phyloP scores from a whole-genome alignment of 1,284 basidiomycete genomes.

The Boletellus sp. region DNA sequence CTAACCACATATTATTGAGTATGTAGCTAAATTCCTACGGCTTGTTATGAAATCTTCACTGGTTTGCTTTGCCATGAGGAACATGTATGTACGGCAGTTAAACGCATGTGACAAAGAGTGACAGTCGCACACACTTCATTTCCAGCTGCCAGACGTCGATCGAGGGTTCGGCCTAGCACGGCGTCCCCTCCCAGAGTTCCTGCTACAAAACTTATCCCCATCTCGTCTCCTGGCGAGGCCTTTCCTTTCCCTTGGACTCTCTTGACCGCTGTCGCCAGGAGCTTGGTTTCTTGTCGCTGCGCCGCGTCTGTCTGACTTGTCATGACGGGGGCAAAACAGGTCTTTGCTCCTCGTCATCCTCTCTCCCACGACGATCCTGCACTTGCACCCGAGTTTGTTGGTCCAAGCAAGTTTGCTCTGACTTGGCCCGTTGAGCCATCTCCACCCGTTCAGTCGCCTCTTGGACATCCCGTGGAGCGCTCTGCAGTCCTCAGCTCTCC shows the following conservation, averaged over 20 bases:
- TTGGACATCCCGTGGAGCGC: conserved; percentile 32
- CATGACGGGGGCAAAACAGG: conserved; percentile 34
- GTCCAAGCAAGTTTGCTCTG: conserved; percentile 47
- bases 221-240: conserved; percentile 30
- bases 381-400: conserved; percentile 39
- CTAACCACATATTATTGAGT: conserved; percentile 25
- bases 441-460: conserved; percentile 33
- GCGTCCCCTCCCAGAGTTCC: conserved; percentile 13
- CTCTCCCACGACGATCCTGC: conserved; percentile 30
- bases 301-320: conserved; percentile 1
- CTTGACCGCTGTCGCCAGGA: conserved; percentile 10
- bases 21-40: conserved; percentile 15
- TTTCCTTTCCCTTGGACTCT: conserved; percentile 14
- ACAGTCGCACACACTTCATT: conserved; percentile 29
- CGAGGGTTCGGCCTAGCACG: conserved; percentile 27
- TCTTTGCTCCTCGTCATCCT: conserved; percentile 27
- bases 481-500: conserved; percentile 42
- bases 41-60: conserved; percentile 28
- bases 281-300: conserved; percentile 16
- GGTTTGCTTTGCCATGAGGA: conserved; percentile 29
- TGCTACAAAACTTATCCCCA: conserved; percentile 13
- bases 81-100: conserved; percentile 15
- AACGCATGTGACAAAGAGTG: conserved; percentile 28
- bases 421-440: conserved; percentile 46
- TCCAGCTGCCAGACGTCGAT: conserved; percentile 29